These are phyloP conservation scores for Coemansia sp. DNA, from an alignment of 192 early-diverging fungal species.

Conservation along the genomic window DNA sequence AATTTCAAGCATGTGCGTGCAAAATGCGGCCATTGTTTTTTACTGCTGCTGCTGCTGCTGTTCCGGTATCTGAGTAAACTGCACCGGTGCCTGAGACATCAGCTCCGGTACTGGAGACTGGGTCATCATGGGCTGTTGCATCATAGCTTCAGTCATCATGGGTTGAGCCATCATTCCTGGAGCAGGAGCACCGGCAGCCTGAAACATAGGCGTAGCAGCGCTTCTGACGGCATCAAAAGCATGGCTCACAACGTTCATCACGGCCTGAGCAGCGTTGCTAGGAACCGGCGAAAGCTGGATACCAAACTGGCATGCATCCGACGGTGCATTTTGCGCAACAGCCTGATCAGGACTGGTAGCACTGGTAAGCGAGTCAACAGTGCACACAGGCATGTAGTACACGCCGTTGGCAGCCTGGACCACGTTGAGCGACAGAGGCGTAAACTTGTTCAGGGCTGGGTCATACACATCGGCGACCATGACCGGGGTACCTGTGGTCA, in stretches of 20 bases:
- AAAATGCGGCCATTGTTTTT: no score
- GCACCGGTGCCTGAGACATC: no score
- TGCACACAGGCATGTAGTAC: constrained; percentile 40
- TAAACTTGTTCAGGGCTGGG: constrained; percentile 28
- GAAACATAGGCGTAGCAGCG: background rate
- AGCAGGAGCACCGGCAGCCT: no score
- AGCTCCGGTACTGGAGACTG: no score
- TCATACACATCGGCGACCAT: constrained; percentile 16
- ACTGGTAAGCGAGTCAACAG: constrained; percentile 17
- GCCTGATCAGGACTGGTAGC: background rate
- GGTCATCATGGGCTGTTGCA: no score
- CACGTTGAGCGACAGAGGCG: constrained; percentile 13
- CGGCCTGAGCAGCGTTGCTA: background rate
- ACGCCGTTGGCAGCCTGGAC: constrained; percentile 12
- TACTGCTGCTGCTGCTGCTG: no score
- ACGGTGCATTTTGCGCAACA: no score
- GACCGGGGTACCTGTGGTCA: constrained; percentile 10
- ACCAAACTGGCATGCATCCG: constrained; percentile 11
- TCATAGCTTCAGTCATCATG: no score
- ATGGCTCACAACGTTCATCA: background rate
- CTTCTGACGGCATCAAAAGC: background rate
- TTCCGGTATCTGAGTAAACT: no score
- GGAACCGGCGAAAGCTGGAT: constrained; percentile 11
- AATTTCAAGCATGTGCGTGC: no score
- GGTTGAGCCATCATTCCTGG: no score